phyloP scores from a whole-genome alignment of 2,329 filamentous ascomycete genomes.

The Sporothrix brasiliensis region DNA sequence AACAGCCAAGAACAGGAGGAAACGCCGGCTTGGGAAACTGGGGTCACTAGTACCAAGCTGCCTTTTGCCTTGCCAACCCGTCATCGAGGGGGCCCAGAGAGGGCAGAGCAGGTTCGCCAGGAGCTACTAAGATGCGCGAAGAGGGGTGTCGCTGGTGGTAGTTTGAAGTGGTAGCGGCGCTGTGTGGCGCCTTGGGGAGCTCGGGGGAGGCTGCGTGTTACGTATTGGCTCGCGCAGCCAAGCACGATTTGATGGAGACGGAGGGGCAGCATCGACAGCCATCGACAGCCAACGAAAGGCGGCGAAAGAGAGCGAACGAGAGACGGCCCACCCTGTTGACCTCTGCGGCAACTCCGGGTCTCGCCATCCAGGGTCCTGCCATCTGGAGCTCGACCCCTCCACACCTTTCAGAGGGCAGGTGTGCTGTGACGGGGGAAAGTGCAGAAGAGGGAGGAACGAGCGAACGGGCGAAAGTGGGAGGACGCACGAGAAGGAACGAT shows the following conservation, averaged over 20 bases:
- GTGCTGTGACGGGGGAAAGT: no score
- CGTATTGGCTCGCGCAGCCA: constrained; percentile 22
- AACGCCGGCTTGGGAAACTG: neutral
- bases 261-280: neutral
- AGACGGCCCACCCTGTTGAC: constrained; percentile 1
- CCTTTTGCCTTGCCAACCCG: neutral
- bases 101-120: constrained; percentile 8
- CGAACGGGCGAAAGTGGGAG: neutral
- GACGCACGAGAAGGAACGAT: neutral
- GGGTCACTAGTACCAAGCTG: neutral
- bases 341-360: constrained; percentile 21
- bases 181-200: neutral
- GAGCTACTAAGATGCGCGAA: constrained; percentile 11
- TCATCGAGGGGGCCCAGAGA: neutral
- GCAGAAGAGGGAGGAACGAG: neutral
- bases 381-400: neutral
- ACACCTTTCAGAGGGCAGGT: neutral
- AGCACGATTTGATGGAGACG: neutral
- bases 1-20: neutral
- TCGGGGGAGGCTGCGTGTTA: constrained; percentile 7
- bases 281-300: neutral
- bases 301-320: neutral
- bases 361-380: constrained; percentile 19
- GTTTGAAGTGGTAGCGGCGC: neutral
- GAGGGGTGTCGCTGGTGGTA: neutral